These are phyloP conservation scores for Dicorynia guianensis DNA, from an alignment of 306 rosid genomes.

Conservation along the genomic window DNA sequence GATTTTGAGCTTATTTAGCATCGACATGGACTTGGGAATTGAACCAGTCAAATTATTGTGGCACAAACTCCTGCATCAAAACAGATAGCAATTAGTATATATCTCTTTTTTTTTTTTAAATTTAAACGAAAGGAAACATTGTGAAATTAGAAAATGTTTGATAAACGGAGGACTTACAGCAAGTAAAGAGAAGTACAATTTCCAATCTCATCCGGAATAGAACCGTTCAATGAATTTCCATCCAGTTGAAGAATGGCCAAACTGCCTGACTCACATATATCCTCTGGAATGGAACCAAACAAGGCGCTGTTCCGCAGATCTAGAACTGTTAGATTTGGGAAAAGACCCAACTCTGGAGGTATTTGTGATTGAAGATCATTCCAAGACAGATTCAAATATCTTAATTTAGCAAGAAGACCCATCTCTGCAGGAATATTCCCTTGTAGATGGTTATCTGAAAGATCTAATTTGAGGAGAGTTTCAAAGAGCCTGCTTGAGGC, in stretches of 20 bases:
- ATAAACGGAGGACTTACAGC: constrained; percentile 63
- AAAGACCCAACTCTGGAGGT: constrained; percentile 74
- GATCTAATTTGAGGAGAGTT: constrained; percentile 61
- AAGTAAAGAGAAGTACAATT: constrained; percentile 84
- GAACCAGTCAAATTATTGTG: constrained; percentile 78
- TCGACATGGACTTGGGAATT: constrained; percentile 76
- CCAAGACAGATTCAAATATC: constrained; percentile 85
- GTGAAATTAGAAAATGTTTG: not conserved
- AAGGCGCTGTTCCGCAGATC: constrained; percentile 72
- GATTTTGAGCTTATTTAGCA: constrained; percentile 72
- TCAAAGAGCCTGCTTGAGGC: constrained; percentile 70
- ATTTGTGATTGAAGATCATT: constrained; percentile 74
- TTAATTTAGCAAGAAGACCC: constrained; percentile 65
- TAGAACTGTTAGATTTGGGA: constrained; percentile 64
- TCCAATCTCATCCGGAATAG: constrained; percentile 82
- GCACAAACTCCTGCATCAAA: constrained; percentile 76
- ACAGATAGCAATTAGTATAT: constrained; percentile 26
- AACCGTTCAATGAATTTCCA: constrained; percentile 72
- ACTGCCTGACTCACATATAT: constrained; percentile 79
- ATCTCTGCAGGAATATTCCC: constrained; percentile 78
- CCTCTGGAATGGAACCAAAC: constrained; percentile 72
- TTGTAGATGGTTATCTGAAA: constrained; percentile 68
- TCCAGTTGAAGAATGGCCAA: constrained; percentile 82
- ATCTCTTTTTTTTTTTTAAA: too few relatives aligned
- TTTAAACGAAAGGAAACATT: too few relatives aligned